phyloP scores from a whole-genome alignment of 192 early-diverging fungal genomes.

The Podila minutissima region DNA sequence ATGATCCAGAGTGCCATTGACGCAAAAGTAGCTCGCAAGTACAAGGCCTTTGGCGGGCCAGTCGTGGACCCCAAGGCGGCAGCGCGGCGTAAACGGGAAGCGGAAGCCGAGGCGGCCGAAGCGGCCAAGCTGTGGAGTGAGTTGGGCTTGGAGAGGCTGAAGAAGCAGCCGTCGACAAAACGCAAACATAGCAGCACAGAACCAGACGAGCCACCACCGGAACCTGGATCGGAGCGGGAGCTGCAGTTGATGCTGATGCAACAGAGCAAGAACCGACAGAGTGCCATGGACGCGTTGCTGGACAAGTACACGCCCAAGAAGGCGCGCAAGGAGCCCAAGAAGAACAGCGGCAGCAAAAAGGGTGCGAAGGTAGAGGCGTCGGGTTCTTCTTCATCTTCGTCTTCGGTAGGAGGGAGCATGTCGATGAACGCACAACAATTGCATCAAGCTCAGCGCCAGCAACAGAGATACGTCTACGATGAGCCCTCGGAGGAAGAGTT shows the following conservation, averaged over 20 bases:
- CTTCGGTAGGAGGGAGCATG: background rate
- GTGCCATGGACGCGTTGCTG: constrained; percentile 64
- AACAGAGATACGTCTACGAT: constrained; percentile 18
- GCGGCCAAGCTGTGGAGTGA: constrained; percentile 67
- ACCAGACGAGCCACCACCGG: constrained; percentile 46
- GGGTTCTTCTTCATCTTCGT: constrained; percentile 3
- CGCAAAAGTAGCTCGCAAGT: constrained; percentile 58
- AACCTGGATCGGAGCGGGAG: constrained; percentile 50
- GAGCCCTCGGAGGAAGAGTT: constrained; percentile 41
- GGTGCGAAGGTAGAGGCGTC: background rate
- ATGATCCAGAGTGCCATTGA: constrained; percentile 76
- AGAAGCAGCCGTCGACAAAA: constrained; percentile 55
- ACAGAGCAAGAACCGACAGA: constrained; percentile 57
- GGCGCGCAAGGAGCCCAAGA: constrained; percentile 22
- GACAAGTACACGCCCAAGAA: constrained; percentile 49
- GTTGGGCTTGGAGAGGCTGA: constrained; percentile 62
- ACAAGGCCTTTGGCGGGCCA: constrained; percentile 64
- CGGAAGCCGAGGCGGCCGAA: constrained; percentile 67
- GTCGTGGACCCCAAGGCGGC: constrained; percentile 55
- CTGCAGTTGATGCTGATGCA: constrained; percentile 69
- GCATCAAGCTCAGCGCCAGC: constrained; percentile 23
- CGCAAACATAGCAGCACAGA: constrained; percentile 27
- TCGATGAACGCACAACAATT: constrained; percentile 7
- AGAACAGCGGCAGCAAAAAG: constrained; percentile 1
- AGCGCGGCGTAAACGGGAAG: constrained; percentile 62